Evolutionary conservation across 2,329 filamentous ascomycete genomes (phyloP), one percentile per base, ranked within the genome.

Genomic region (Cadophora gregata): DNA sequence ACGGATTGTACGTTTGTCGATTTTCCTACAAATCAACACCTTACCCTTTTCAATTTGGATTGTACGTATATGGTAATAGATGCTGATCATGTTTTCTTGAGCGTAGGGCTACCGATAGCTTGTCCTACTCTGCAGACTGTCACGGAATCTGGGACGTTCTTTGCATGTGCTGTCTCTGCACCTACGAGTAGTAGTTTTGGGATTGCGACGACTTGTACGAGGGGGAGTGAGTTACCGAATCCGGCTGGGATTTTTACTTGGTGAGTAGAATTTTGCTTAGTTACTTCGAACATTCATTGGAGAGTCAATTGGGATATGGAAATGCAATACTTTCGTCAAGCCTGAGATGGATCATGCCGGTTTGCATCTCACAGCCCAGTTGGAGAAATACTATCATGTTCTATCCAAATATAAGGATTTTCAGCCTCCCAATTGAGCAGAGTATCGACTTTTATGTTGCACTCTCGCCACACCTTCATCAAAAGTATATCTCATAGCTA

Each of bases 171-270:
- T 27, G 50, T 53, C 25, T 19, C 50, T n/a, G 50, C 27, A n/a
- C 50, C 50, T 29, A 53, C 50, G 1, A 53, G 50, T 31, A 53
- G 14, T 53, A 53, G 50, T 16, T 53, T 53, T 31, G 50, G 50
- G 1, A 53, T 53, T 9, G 50, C 50, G 5, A 53, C 50, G 25
- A 53, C 50, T 6, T 53, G 50, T 31, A 53, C 50, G 25, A 27
- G 50, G 16, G 50, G 50, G 0, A 53, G 50, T 31, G 50, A 53
- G 50, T 10, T 53, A 14, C 50, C 50, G 16, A 53, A 53, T n/a
- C 50, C 50, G 24, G 50, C 50, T 3, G 50, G 50, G 6, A 7
- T 31, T 4, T 53, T 53, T 19, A 53, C 50, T 16, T 53, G 50
- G 50, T 53, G 25, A 53, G 50, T 53, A 31, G 8, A 31, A 29